Percentiles rank a stretch among this genome's conserved stretches.
Evolutionary conservation across 768 basidiomycete genomes (phyloP).

Genomic region (Termitomyces sp.): DNA sequence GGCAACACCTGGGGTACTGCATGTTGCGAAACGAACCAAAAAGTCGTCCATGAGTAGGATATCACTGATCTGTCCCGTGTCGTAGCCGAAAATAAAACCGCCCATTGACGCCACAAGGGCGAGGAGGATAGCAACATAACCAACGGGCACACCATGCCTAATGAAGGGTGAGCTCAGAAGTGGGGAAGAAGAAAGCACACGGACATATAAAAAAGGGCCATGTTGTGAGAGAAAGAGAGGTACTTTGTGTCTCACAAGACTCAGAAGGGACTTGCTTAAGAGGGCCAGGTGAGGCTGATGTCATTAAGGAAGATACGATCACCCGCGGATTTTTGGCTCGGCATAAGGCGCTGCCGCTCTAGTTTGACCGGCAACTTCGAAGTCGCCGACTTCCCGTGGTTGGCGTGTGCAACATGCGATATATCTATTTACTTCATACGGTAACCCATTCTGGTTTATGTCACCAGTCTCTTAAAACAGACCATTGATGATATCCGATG

Average conservation of each 20-base stretch:
- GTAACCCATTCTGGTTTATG: neutral
- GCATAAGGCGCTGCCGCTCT: neutral
- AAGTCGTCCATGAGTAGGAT: conserved; percentile 73
- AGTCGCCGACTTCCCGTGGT: neutral
- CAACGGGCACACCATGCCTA: conserved; percentile 58
- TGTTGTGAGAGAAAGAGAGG: neutral
- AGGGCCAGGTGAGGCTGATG: conserved; percentile 2
- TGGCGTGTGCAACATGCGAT: neutral
- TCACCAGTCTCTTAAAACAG: neutral
- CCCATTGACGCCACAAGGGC: conserved; percentile 69
- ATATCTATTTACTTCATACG: neutral
- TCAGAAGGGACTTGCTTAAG: neutral
- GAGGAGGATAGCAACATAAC: conserved; percentile 56
- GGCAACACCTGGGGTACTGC: conserved; percentile 31
- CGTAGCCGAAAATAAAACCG: conserved; percentile 65
- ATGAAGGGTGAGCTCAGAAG: neutral
- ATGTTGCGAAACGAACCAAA: conserved; percentile 54
- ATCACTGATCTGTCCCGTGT: conserved; percentile 76
- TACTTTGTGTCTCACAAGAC: neutral
- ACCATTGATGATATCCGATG: too few relatives aligned
- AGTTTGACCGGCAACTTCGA: neutral
- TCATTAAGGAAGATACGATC: conserved; percentile 1
- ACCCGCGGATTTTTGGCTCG: neutral
- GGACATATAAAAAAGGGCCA: conserved; percentile 17
- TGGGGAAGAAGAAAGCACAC: neutral